These are phyloP conservation scores for Nepenthes mirabilis DNA, from an alignment of 148 eudicot genomes.

Conservation along the genomic window DNA sequence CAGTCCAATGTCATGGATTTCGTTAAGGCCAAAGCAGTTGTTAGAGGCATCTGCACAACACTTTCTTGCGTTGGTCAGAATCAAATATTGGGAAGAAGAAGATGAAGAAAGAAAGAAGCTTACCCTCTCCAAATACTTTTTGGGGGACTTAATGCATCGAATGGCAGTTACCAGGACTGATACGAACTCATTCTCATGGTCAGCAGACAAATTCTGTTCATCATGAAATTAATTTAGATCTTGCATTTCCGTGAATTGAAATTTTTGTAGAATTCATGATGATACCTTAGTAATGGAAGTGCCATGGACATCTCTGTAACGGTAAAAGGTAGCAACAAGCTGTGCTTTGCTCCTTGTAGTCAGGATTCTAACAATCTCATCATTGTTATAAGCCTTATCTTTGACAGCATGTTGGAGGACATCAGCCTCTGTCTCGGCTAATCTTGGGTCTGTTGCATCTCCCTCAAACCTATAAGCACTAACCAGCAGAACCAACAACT, in stretches of 20 bases:
- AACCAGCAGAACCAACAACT: constrained; percentile 61
- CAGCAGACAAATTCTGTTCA: constrained; percentile 10
- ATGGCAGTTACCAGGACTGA: constrained; percentile 37
- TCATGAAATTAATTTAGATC: background rate
- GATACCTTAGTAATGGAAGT: constrained; percentile 65
- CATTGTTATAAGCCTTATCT: constrained; percentile 44
- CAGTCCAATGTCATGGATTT: background rate
- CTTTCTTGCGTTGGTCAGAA: no score
- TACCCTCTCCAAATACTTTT: constrained; percentile 47
- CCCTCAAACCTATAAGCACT: constrained; percentile 54
- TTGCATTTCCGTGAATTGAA: background rate
- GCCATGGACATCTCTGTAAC: constrained; percentile 58
- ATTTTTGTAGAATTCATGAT: background rate
- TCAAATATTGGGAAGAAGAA: constrained; percentile 7
- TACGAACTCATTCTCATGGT: constrained; percentile 24
- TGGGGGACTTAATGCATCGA: constrained; percentile 51
- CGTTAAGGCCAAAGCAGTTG: background rate
- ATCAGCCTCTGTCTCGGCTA: constrained; percentile 58
- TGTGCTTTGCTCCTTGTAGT: constrained; percentile 81
- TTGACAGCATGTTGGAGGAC: constrained; percentile 36
- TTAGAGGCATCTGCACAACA: constrained; percentile 4
- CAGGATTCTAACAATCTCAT: constrained; percentile 58
- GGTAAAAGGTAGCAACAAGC: constrained; percentile 62
- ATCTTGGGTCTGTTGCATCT: constrained; percentile 33
- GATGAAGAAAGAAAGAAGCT: constrained; percentile 17